Percentiles rank a stretch among this genome's conserved stretches.
Evolutionary conservation across 495 filamentous ascomycete species (phyloP).

Genomic region (Penicillium coprophilum): DNA sequence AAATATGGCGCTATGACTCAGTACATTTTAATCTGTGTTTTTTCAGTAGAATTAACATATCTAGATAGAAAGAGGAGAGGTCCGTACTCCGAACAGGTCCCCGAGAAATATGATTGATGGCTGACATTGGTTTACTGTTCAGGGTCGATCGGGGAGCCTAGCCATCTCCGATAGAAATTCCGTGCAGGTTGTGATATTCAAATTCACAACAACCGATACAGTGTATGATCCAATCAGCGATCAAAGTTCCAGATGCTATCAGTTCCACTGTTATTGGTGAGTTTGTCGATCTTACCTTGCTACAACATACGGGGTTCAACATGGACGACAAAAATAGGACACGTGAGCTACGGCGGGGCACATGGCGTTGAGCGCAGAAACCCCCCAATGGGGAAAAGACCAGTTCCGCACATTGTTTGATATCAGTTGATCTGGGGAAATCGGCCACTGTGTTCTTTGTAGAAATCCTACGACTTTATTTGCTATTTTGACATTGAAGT

Average conservation of each 20-base stretch:
- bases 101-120: too few species aligned
- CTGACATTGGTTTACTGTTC: constrained; percentile 2
- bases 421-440: constrained; percentile 17
- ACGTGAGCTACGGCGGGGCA: constrained; percentile 27
- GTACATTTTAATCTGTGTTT: too few species aligned
- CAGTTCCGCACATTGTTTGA: constrained; percentile 30
- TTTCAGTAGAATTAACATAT: neutral
- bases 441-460: constrained; percentile 7
- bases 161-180: constrained; percentile 1
- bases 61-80: constrained; percentile 6
- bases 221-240: constrained; percentile 9
- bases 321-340: neutral
- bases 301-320: too few species aligned
- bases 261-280: neutral
- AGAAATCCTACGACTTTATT: neutral
- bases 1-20: too few species aligned
- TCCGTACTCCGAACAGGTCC: too few species aligned
- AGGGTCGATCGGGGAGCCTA: constrained; percentile 2
- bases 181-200: neutral
- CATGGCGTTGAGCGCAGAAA: constrained; percentile 16
- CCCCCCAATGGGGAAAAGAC: constrained; percentile 27
- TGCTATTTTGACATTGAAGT: neutral
- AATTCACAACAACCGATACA: constrained; percentile 2
- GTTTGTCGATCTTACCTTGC: neutral
- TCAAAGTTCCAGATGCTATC: constrained; percentile 21